A percentile compares a stretch with the other conserved stretches of the same genome.
These are phyloP conservation scores for Lipomyces chichibuensis DNA, from an alignment of 805 yeast genomes.

Conservation along the genomic window DNA sequence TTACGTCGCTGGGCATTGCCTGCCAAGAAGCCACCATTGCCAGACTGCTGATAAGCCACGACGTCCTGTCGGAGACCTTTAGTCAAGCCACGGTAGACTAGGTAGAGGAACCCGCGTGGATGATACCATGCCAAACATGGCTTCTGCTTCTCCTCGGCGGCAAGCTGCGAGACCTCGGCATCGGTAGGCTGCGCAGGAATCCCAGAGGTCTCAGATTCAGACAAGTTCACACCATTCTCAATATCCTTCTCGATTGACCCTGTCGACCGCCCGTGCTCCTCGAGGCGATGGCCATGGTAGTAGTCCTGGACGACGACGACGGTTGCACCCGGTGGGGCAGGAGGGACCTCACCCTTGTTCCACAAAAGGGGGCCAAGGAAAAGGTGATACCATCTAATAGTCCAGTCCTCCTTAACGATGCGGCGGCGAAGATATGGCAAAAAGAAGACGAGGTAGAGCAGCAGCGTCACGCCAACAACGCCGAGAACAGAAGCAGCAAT, in stretches of 20 bases:
- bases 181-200: background rate
- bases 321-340: conserved; percentile 58
- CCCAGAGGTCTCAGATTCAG: conserved; percentile 15
- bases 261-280: conserved; percentile 31
- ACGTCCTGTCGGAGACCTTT: conserved; percentile 72
- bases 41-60: conserved; percentile 44
- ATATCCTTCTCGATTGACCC: conserved; percentile 21
- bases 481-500: conserved; percentile 65
- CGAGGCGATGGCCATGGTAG: conserved; percentile 60
- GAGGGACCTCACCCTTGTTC: conserved; percentile 63
- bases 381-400: conserved; percentile 59
- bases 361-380: conserved; percentile 64
- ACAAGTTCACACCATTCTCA: conserved; percentile 37
- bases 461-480: conserved; percentile 61
- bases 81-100: conserved; percentile 51
- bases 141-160: conserved; percentile 1
- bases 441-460: conserved; percentile 56
- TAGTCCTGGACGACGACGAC: conserved; percentile 64
- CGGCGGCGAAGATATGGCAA: conserved; percentile 66
- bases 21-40: conserved; percentile 23
- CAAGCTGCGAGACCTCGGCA: background rate
- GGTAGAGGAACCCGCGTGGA: conserved; percentile 22
- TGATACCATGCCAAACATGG: background rate
- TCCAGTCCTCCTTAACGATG: conserved; percentile 67
- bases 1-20: conserved; percentile 45